A percentile compares a stretch with the other conserved stretches of the same genome.
Conservation (phyloP, 208 protist species). For the Trypanosoma boissoni region DNA sequence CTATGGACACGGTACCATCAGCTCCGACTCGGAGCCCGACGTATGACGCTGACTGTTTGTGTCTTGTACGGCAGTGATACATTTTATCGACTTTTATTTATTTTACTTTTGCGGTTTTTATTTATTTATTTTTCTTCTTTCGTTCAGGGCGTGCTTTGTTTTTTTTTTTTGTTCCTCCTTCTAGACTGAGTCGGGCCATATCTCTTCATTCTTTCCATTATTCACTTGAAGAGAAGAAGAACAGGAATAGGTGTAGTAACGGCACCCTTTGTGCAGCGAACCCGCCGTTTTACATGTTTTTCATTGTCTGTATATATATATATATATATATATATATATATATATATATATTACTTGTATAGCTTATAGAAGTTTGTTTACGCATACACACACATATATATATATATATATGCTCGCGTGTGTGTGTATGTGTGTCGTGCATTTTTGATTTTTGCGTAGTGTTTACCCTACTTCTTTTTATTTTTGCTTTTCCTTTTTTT, state of each 20-base stretch:
- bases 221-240: no score
- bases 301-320: not conserved
- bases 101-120: not conserved
- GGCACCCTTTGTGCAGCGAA: no score
- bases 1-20: constrained; percentile 21
- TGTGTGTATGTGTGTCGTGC: constrained; percentile 7
- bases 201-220: not conserved
- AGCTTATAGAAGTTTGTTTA: not conserved
- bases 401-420: constrained; percentile 2
- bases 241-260: no score
- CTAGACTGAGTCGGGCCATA: no score
- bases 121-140: not conserved
- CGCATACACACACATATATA: not conserved
- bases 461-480: no score
- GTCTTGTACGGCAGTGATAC: not conserved
- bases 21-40: constrained; percentile 14
- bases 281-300: no score
- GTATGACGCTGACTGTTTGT: not conserved
- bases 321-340: not conserved
- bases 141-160: not conserved
- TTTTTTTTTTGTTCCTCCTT: not conserved
- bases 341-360: not conserved
- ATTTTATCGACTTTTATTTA: not conserved
- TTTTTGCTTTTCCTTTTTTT: constrained; percentile 9
- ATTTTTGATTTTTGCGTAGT: not conserved